A percentile compares a stretch with the other conserved stretches of the same genome.
Evolutionary conservation across 2,329 filamentous ascomycete species (phyloP).

Genomic region (Arthrobotrys entomopaga): DNA sequence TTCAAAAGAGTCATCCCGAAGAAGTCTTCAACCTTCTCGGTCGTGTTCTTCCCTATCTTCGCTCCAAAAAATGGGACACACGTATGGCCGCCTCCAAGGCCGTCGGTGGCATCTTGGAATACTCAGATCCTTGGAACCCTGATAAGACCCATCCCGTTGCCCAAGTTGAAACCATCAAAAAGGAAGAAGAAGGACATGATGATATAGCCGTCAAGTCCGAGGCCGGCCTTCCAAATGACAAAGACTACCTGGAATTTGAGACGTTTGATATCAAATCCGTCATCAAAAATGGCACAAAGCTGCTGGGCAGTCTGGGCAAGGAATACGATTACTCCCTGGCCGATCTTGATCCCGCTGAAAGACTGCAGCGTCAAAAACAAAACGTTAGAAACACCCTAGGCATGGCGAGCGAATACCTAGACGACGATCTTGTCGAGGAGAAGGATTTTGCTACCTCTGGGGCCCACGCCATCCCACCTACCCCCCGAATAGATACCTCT

Average conservation of each 20-base stretch:
- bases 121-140: slow-evolving; percentile 87
- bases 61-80: slow-evolving; percentile 97
- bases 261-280: slow-evolving; percentile 81
- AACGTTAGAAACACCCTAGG: slow-evolving; percentile 83
- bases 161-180: slow-evolving; percentile 61
- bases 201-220: slow-evolving; percentile 36
- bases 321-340: slow-evolving; percentile 86
- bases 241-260: slow-evolving; percentile 76
- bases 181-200: slow-evolving; percentile 59
- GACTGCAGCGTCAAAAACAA: slow-evolving; percentile 88
- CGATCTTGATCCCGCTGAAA: slow-evolving; percentile 80
- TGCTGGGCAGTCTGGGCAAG: slow-evolving; percentile 82
- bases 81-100: slow-evolving; percentile 92
- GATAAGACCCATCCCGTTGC: slow-evolving; percentile 75
- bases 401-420: slow-evolving; percentile 81
- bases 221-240: slow-evolving; percentile 60
- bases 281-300: slow-evolving; percentile 81
- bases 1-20: slow-evolving; percentile 97
- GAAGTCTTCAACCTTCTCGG: slow-evolving; percentile 96
- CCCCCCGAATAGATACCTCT: slow-evolving; percentile 67
- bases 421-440: slow-evolving; percentile 81
- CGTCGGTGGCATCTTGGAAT: slow-evolving; percentile 89
- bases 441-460: slow-evolving; percentile 67
- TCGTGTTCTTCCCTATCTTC: slow-evolving; percentile 91
- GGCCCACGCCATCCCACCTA: slow-evolving; percentile 61